Conservation (phyloP, 768 basidiomycete genomes). For the Suillus weaverae region DNA sequence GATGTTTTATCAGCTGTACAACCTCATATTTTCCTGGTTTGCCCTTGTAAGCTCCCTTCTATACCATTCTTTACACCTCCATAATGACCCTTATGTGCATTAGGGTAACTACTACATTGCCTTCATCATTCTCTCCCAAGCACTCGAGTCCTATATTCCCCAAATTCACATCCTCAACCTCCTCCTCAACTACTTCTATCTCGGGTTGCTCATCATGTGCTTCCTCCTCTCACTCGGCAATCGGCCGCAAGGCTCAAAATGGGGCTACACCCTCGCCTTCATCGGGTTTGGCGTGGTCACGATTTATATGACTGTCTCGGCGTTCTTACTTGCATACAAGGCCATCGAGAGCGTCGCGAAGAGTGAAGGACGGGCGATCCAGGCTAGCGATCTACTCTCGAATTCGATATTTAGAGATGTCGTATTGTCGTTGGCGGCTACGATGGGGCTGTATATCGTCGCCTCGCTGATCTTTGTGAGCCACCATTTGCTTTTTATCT, state of each 20-base stretch:
- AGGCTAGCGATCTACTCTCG: constrained; percentile 63
- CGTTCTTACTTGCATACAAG: constrained; percentile 82
- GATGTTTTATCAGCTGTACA: constrained; percentile 87
- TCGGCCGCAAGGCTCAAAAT: constrained; percentile 86
- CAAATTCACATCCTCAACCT: constrained; percentile 74
- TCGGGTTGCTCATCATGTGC: constrained; percentile 83
- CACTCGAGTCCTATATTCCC: constrained; percentile 63
- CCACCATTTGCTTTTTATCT: constrained; percentile 18
- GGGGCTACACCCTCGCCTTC: constrained; percentile 83
- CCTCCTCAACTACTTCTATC: constrained; percentile 83
- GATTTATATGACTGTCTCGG: constrained; percentile 91
- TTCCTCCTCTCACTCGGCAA: constrained; percentile 90
- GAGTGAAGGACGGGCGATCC: constrained; percentile 45
- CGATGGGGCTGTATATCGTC: constrained; percentile 84
- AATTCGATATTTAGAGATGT: constrained; percentile 85
- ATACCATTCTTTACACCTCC: neutral
- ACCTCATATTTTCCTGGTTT: constrained; percentile 93
- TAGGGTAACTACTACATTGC: constrained; percentile 92
- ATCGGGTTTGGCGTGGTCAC: constrained; percentile 89
- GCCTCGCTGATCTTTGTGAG: constrained; percentile 84
- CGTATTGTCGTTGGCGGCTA: constrained; percentile 81
- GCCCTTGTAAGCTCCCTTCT: constrained; percentile 52
- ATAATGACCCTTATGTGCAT: neutral
- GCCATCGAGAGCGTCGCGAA: constrained; percentile 64
- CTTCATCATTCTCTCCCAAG: constrained; percentile 72